These are phyloP conservation scores for Ilyonectria robusta DNA, from an alignment of 2,329 filamentous ascomycete species.

Conservation along the genomic window DNA sequence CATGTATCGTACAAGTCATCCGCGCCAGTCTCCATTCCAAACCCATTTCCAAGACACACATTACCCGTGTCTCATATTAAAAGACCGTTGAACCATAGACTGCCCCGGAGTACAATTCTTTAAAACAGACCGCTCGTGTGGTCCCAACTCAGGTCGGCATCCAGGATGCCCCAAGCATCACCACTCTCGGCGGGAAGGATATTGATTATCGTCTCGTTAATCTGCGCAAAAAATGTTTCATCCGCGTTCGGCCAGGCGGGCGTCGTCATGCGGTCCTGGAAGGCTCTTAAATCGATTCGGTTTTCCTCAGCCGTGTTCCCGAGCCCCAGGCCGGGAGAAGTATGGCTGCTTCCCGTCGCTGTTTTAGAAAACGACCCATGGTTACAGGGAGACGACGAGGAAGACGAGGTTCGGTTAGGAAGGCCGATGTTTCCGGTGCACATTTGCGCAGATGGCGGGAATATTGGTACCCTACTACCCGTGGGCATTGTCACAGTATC, in stretches of 20 bases:
- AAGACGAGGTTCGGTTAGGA: constrained; percentile 52
- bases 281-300: constrained; percentile 50
- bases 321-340: constrained; percentile 50
- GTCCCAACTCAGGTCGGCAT: constrained; percentile 47
- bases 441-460: constrained; percentile 27
- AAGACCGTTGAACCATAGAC: constrained; percentile 12
- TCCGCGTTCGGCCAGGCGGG: constrained; percentile 52
- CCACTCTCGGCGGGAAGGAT: constrained; percentile 39
- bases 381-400: constrained; percentile 50
- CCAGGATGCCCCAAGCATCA: constrained; percentile 51
- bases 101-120: constrained; percentile 4
- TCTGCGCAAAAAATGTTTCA: constrained; percentile 48
- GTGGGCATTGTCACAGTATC: background rate
- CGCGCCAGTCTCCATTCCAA: background rate
- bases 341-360: constrained; percentile 48
- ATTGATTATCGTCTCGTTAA: constrained; percentile 45
- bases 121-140: constrained; percentile 14
- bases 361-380: constrained; percentile 40
- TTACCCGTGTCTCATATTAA: constrained; percentile 2
- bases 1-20: constrained; percentile 41
- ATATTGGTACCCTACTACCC: background rate
- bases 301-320: constrained; percentile 56
- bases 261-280: constrained; percentile 51
- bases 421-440: constrained; percentile 37
- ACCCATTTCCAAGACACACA: background rate